Evolutionary conservation across 139 green algal species (phyloP), one percentile per base, ranked within the genome.

Genomic region (Tetradesmus lagerheimii): DNA sequence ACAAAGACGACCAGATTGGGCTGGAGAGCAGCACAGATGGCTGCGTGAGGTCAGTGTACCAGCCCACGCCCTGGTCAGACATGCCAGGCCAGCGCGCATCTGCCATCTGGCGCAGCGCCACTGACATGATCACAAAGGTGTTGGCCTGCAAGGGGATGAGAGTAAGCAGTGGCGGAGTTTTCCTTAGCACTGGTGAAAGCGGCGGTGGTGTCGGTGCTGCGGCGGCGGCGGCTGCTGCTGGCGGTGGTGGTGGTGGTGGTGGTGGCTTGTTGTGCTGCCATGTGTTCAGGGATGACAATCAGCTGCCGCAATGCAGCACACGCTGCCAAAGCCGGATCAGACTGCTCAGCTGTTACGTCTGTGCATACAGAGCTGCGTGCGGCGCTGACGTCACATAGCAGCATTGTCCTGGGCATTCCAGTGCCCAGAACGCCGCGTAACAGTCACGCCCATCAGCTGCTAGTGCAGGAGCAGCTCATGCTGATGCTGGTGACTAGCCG

Each of bases 41-140:
- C 53, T 93, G 83, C 0, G 95, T 97, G 39, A 98, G 93, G 94
- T 98, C 95, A 6, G 85, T 71, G 88, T 97, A 97, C 95, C 95
- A 97, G 11, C 93, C 85, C 14, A 86, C 5, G 27, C 96, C 96
- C 64, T 96, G 95, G 18, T 25, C 81, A 16, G 50, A 31, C 37
- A 98, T 92, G 12, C 95, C 96, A 8, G 94, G 92, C 96, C 96
- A 98, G 35, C 74, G 25, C 0, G 31, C 15, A 23, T 74, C 45
- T 18, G 89, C 90, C 96, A 98, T 97, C 18, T 91, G 88, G 5
- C 96, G 91, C 38, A 97, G 85, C 1, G 94, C 91, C 37, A 91
- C 80, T 85, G 96, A 95, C 43, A 90, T 90, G 0, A 89, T 82
- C 11, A 97, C 35, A 67, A 98, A 97, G 15, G 97, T 81, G 8